Percentiles rank a stretch among this genome's conserved stretches.
Conservation (phyloP, 1,139 yeast genomes). For the Saccharomycopsis hybrid region DNA sequence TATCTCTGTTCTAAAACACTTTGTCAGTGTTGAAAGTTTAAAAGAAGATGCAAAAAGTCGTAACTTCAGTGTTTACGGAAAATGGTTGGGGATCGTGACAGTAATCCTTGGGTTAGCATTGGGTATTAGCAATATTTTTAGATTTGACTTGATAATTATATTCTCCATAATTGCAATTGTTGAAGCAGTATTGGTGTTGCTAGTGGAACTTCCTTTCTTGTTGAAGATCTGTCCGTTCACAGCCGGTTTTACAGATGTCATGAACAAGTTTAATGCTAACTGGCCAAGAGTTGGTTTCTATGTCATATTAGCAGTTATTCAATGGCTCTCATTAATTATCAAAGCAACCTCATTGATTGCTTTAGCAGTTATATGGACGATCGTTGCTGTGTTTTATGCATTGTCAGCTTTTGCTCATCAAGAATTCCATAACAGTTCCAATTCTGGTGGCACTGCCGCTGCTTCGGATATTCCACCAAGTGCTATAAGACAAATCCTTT, state of each 20-base stretch:
- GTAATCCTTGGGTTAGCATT: slow-evolving; percentile 77
- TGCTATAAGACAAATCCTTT: slow-evolving; percentile 21
- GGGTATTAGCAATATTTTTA: slow-evolving; percentile 90
- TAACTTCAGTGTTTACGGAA: slow-evolving; percentile 27
- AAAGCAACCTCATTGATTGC: slow-evolving; percentile 80
- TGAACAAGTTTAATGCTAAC: slow-evolving; percentile 65
- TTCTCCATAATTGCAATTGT: slow-evolving; percentile 79
- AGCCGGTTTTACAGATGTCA: slow-evolving; percentile 68
- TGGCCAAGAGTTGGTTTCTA: slow-evolving; percentile 61
- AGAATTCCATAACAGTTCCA: slow-evolving; percentile 52
- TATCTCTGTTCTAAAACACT: slow-evolving; percentile 12
- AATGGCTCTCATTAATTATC: slow-evolving; percentile 70
- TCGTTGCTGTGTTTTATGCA: slow-evolving; percentile 64
- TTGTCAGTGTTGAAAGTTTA: slow-evolving; percentile 16
- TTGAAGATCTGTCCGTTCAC: slow-evolving; percentile 88
- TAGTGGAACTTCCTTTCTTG: slow-evolving; percentile 88
- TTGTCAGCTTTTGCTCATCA: slow-evolving; percentile 78
- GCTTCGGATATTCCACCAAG: slow-evolving; percentile 19
- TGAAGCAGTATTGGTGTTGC: slow-evolving; percentile 75
- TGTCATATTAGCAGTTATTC: slow-evolving; percentile 64
- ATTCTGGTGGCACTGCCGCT: slow-evolving; percentile 27
- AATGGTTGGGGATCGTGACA: slow-evolving; percentile 69
- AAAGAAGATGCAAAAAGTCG: slow-evolving; percentile 20
- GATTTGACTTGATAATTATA: slow-evolving; percentile 69
- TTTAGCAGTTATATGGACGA: slow-evolving; percentile 69